Percentiles rank a stretch among this genome's conserved stretches.
Evolutionary conservation across 2,329 filamentous ascomycete genomes (phyloP).

Genomic region (Colletotrichum simmondsii): DNA sequence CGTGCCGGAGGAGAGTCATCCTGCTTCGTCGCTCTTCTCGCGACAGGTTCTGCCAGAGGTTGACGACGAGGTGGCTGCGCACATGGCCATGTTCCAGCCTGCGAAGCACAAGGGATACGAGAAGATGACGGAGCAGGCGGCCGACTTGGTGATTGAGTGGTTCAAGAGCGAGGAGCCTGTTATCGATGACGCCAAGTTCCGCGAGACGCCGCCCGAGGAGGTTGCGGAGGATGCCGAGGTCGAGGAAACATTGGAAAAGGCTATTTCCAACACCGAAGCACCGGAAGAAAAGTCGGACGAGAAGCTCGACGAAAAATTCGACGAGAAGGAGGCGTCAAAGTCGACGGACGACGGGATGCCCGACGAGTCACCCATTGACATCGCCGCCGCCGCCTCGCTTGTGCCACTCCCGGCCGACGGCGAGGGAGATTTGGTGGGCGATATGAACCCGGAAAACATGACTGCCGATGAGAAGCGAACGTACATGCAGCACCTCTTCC

Average conservation of each 20-base stretch:
- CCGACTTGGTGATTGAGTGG: constrained; percentile 68
- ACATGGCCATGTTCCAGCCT: constrained; percentile 73
- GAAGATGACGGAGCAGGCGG: constrained; percentile 68
- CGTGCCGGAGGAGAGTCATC: constrained; percentile 65
- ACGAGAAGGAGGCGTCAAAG: constrained; percentile 34
- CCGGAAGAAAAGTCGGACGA: constrained; percentile 36
- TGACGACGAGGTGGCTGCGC: constrained; percentile 78
- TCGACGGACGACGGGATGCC: constrained; percentile 39
- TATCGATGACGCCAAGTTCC: constrained; percentile 58
- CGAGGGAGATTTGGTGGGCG: constrained; percentile 44
- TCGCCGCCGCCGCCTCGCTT: constrained; percentile 62
- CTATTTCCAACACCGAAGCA: constrained; percentile 38
- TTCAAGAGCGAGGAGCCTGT: constrained; percentile 57
- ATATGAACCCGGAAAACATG: constrained; percentile 45
- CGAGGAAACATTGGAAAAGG: constrained; percentile 45
- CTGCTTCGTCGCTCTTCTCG: constrained; percentile 55
- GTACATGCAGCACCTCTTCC: constrained; percentile 62
- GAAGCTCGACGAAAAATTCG: constrained; percentile 15
- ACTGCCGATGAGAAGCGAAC: constrained; percentile 49
- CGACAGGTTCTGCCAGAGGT: constrained; percentile 72
- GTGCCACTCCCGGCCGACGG: constrained; percentile 58
- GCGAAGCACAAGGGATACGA: constrained; percentile 73
- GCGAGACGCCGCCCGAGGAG: constrained; percentile 50
- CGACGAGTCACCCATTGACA: constrained; percentile 61
- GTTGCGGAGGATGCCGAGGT: constrained; percentile 42